A percentile compares a stretch with the other conserved stretches of the same genome.
Conservation (phyloP, 2,329 filamentous ascomycete species). For the Cadophora sp. region DNA sequence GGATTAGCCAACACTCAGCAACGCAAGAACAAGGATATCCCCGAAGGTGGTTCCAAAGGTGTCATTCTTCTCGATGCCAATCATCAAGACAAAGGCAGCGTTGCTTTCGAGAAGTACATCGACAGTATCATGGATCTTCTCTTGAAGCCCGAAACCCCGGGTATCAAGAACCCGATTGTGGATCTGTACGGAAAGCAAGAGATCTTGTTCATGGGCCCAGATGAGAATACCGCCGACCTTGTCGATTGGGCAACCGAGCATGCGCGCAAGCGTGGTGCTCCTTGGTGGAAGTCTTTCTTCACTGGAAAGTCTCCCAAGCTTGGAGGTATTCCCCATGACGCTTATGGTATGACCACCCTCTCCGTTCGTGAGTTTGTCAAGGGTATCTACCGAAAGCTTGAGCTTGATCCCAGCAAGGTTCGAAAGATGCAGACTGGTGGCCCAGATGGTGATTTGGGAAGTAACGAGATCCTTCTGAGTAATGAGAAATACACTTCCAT, state of each 20-base stretch:
- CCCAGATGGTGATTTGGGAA: constrained; percentile 94
- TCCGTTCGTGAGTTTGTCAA: constrained; percentile 96
- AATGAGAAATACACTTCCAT: constrained; percentile 96
- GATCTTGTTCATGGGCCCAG: constrained; percentile 97
- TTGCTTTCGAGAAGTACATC: constrained; percentile 99
- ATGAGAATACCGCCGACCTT: constrained; percentile 97
- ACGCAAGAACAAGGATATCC: constrained; percentile 99
- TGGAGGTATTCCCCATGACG: constrained; percentile 94
- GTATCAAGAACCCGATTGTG: constrained; percentile 98
- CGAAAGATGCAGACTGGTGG: constrained; percentile 97
- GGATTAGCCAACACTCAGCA: constrained; percentile 98
- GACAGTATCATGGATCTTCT: constrained; percentile 97
- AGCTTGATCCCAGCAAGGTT: constrained; percentile 84
- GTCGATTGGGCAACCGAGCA: constrained; percentile 99
- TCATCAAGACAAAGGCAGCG: constrained; percentile 89
- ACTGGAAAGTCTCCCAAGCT: constrained; percentile 97
- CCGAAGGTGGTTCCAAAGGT: constrained; percentile 97
- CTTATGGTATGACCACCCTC: constrained; percentile 96
- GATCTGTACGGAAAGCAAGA: constrained; percentile 94
- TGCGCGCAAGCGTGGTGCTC: constrained; percentile 82
- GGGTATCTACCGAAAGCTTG: constrained; percentile 95
- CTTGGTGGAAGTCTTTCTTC: constrained; percentile 99
- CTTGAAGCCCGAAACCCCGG: constrained; percentile 85
- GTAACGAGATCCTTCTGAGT: constrained; percentile 95
- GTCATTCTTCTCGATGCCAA: constrained; percentile 93